Evolutionary conservation across 2,329 filamentous ascomycete species (phyloP).

Genomic region (Ascochyta fabae): DNA sequence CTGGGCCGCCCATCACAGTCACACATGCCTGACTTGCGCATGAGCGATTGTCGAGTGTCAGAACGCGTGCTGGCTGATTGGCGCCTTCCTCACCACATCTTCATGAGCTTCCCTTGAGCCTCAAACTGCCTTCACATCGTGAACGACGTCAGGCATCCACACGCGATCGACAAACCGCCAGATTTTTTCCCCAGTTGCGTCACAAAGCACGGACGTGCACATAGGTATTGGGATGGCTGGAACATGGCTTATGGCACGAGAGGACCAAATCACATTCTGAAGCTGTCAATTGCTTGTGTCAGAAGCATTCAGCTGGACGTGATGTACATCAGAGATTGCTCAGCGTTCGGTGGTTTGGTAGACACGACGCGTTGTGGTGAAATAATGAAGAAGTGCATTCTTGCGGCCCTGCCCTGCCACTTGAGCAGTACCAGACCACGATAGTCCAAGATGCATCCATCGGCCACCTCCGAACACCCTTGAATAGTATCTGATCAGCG

Average conservation of each 20-base stretch:
- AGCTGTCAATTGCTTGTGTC: background rate
- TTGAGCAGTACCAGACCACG: background rate
- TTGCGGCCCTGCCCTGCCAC: background rate
- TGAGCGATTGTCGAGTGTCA: background rate
- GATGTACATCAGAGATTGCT: background rate
- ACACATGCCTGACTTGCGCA: conserved; percentile 1
- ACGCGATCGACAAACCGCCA: conserved; percentile 11
- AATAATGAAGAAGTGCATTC: background rate
- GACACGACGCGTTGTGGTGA: background rate
- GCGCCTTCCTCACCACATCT: background rate
- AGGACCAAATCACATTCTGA: background rate
- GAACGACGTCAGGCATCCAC: conserved; percentile 7
- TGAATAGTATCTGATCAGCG: background rate
- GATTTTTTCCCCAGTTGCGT: conserved; percentile 15
- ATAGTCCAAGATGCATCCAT: background rate
- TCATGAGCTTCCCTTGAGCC: background rate
- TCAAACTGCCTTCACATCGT: background rate
- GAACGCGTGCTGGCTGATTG: conserved; percentile 1
- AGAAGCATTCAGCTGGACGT: background rate
- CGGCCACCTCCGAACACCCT: background rate
- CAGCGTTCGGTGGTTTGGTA: background rate
- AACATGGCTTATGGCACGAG: background rate
- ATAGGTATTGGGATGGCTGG: conserved; percentile 1
- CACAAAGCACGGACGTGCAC: conserved; percentile 9
- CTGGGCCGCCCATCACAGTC: conserved; percentile 11